Conservation (phyloP, 1,139 yeast genomes). For the Yamadazyma kanchanaburiensis region DNA sequence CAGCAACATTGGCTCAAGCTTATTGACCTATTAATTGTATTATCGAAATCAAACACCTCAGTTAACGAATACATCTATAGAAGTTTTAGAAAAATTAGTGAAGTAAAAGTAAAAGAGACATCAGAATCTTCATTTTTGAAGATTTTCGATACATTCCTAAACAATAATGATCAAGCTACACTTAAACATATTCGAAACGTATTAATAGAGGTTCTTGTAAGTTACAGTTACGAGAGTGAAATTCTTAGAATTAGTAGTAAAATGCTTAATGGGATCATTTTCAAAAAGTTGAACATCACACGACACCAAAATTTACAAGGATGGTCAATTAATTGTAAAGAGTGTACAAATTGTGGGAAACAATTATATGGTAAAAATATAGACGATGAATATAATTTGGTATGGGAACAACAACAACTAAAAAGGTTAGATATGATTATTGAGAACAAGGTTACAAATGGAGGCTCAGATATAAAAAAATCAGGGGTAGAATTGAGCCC, state of each 20-base stretch:
- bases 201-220: constrained; percentile 59
- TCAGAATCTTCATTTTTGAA: constrained; percentile 40
- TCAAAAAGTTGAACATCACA: constrained; percentile 38
- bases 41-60: constrained; percentile 11
- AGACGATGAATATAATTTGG: constrained; percentile 33
- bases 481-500: too few species aligned
- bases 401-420: constrained; percentile 46
- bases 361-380: constrained; percentile 56
- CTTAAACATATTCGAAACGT: constrained; percentile 60
- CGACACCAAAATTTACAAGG: constrained; percentile 47
- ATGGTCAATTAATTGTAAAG: constrained; percentile 53
- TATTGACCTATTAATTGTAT: constrained; percentile 25
- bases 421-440: constrained; percentile 8
- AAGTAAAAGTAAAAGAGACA: constrained; percentile 28
- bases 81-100: constrained; percentile 49
- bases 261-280: constrained; percentile 54
- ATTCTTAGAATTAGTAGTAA: constrained; percentile 51
- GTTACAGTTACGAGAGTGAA: constrained; percentile 62
- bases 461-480: constrained; percentile 1
- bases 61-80: constrained; percentile 48
- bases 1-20: constrained; percentile 40
- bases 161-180: constrained; percentile 34
- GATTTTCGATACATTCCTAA: constrained; percentile 50
- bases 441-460: constrained; percentile 5
- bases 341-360: constrained; percentile 72